Evolutionary conservation across 2,329 filamentous ascomycete species (phyloP), one percentile per base, ranked within the genome.

Genomic region (Ceratocystis ficicola): DNA sequence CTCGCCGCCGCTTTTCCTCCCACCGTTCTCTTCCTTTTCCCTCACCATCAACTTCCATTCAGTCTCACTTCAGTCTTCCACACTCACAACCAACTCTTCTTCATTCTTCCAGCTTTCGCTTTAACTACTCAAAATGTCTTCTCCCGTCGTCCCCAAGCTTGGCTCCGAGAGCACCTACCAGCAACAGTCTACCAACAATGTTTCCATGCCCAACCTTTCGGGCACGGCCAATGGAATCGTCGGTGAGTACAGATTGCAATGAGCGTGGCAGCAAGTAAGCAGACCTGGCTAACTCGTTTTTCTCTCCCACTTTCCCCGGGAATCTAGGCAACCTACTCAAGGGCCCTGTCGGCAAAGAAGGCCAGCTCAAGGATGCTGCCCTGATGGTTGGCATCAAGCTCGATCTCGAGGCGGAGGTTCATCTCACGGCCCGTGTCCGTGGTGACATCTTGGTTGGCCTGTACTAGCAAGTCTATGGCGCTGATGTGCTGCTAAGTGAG

Each of bases 361-460:
- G 83, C 68, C 80, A 82, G 70, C 76, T 81, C 67, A 85, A 83
- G 74, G 74, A 80, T 50, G 81, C 83, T 3, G 82, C 81, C 1
- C 76, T 85, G 55, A 77, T 85, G 70, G 77, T 86, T 46, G 83
- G 83, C 66, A 84, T 85, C 75, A 85, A 86, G 76, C 76, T 86
- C 44, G 83, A 86, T 71, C 74, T 85, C 22, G 83, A 86, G 72
- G 83, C 83, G 15, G 83, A 85, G 72, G 80, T 85, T 55, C 82
- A 86, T 72, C 73, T 85, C 69, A 85, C 82, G 20, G 83, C 83
- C 62, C 74, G 83, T 63, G 77, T 85, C 68, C 77, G 81, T 60
- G 83, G 83, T 77, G 83, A 86, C 72, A 84, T 85, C 70, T 78
- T 80, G 22, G 78, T 86, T 69, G 82, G 81, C 59, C 73, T 84